Evolutionary conservation across 305 asterid species (phyloP).

Genomic region (Solanum hybrid): DNA sequence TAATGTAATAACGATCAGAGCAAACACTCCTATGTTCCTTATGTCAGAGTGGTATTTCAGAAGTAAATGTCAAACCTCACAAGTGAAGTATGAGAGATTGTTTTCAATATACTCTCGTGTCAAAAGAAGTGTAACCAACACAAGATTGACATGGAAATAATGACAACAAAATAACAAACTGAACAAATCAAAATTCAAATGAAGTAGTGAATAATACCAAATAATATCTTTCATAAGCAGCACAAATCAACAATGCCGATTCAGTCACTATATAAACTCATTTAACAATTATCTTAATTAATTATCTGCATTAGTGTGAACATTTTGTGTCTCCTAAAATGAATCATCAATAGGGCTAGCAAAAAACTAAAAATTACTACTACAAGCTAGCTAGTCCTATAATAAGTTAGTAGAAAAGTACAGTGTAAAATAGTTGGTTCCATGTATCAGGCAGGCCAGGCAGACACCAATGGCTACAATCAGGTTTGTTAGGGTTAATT

Average conservation of each 20-base stretch:
- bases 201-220: not conserved
- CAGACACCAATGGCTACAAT: slow-evolving; percentile 97
- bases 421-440: slow-evolving; percentile 83
- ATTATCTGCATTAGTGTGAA: not conserved
- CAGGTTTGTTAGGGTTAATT: slow-evolving; percentile 86
- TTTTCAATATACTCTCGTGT: not conserved
- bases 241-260: not conserved
- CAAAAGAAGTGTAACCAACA: not conserved
- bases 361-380: not conserved
- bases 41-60: too few species aligned
- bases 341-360: not conserved
- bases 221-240: not conserved
- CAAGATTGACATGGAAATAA: not conserved
- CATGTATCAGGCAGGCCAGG: slow-evolving; percentile 98
- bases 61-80: too few species aligned
- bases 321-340: not conserved
- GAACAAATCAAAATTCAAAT: not conserved
- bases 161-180: not conserved
- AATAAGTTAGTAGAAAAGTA: slow-evolving; percentile 35
- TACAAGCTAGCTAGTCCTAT: not conserved
- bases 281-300: not conserved
- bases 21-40: slow-evolving; percentile 89
- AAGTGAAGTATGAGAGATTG: not conserved
- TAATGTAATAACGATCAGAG: slow-evolving; percentile 85
- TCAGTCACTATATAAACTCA: not conserved